A percentile compares a stretch with the other conserved stretches of the same genome.
Evolutionary conservation across 768 basidiomycete genomes (phyloP).

Genomic region (Macrolepiota fuliginosa): DNA sequence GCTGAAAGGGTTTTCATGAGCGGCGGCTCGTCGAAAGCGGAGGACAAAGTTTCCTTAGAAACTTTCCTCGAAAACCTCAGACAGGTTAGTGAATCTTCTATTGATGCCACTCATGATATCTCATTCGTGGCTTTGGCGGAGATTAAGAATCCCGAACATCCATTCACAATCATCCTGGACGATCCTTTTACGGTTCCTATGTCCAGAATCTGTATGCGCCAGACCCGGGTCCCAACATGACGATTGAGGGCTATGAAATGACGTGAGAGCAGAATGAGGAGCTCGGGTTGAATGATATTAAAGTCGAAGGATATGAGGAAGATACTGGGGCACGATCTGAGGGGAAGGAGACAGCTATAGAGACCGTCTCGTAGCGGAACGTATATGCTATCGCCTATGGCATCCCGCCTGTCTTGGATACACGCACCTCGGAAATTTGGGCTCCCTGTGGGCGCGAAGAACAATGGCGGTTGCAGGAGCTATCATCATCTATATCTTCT

Average conservation of each 20-base stretch:
- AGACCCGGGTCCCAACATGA: constrained; percentile 95
- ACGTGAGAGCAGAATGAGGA: constrained; percentile 93
- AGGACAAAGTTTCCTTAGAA: constrained; percentile 62
- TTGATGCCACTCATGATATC: background rate
- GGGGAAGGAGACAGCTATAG: background rate
- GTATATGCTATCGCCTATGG: no score
- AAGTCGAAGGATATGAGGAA: constrained; percentile 70
- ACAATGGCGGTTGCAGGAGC: no score
- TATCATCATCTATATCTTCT: no score
- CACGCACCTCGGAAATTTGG: no score
- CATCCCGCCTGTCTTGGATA: no score
- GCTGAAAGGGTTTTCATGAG: constrained; percentile 79
- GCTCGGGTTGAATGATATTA: constrained; percentile 88
- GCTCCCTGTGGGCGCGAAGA: no score
- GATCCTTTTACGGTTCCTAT: constrained; percentile 93
- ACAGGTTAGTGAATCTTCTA: constrained; percentile 43
- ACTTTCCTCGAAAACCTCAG: constrained; percentile 76
- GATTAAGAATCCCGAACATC: constrained; percentile 74
- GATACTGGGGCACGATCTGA: constrained; percentile 19
- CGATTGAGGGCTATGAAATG: constrained; percentile 77
- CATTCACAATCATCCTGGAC: constrained; percentile 92
- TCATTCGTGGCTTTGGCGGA: constrained; percentile 24
- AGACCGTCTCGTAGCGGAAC: background rate
- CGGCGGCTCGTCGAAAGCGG: constrained; percentile 58
- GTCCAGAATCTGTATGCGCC: constrained; percentile 96